Base-by-base conservation (phyloP, 1,139 yeast species). In the Magnusiomyces fungicola region DNA sequence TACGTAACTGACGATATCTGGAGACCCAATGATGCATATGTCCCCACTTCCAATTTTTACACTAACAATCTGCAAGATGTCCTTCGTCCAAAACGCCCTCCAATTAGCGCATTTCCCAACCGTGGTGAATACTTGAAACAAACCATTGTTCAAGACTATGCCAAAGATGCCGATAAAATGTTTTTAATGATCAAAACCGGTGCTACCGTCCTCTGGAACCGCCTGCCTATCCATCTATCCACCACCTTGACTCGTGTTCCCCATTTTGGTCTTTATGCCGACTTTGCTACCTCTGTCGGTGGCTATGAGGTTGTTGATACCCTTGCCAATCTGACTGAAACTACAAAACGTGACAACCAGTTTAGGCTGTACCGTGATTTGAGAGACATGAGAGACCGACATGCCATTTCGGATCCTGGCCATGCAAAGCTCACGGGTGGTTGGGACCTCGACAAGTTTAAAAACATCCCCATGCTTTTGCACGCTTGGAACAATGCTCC, bases 151-250 rank as follows among this genome's bases (percentile, higher is more conserved):
- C 57, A 59, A 3, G 63, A 60, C 45, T 59, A 56, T 32, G 61
- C 62, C 7, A 38, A 53, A 12, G 55, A 54, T 6, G 42, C 58
- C 1, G 58, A 63, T 14, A 56, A 58, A 4, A 45, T 62, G 7
- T 67, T 64, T 49, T 47, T 63, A 18, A 64, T 68, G 69, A 56
- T 68, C 47, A 68, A 68, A 47, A 65, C 70, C 3, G 71, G 72
- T 5, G 61, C 65, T 6, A 61, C 64, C 19, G 67, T 64, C 3
- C 51, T 63, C 50, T 67, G 70, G 70, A 55, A 63, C 16, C 61
- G 71, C 12, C 51, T 68, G 48, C 71, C 72, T 3, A 55, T 64
- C 14, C 72, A 68, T 47, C 48, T 67, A 23, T 53, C 56, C 41
- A 67, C 71, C 2, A 66, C 70, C 1, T 53, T 68, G 6, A 62